Conservation (phyloP, 495 filamentous ascomycete species). For the Lasiosphaeris hirsuta region DNA sequence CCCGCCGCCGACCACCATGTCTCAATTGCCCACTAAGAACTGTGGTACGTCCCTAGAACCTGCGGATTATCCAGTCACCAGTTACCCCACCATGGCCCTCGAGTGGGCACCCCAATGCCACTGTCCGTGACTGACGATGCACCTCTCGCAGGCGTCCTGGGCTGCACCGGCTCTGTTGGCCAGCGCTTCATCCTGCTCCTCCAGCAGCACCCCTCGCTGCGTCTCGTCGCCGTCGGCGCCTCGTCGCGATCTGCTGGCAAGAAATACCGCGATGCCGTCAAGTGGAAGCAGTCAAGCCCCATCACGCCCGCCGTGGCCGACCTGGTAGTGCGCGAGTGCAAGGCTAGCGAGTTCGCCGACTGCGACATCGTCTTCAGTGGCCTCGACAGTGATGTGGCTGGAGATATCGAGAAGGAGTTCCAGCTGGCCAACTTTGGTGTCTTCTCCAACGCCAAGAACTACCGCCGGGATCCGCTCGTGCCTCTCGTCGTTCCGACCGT, state of each 20-base stretch:
- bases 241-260: conserved; percentile 76
- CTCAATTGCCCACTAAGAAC: conserved; percentile 50
- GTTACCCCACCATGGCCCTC: neutral
- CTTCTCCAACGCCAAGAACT: conserved; percentile 90
- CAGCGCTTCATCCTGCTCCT: conserved; percentile 84
- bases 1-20: conserved; percentile 23
- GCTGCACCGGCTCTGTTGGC: conserved; percentile 77
- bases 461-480: conserved; percentile 76
- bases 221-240: conserved; percentile 73
- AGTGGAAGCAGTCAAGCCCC: conserved; percentile 77
- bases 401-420: conserved; percentile 78
- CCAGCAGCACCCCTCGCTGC: conserved; percentile 71
- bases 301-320: conserved; percentile 65
- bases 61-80: neutral
- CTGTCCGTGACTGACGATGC: conserved; percentile 7
- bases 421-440: conserved; percentile 72
- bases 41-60: conserved; percentile 39
- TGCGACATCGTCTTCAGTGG: conserved; percentile 89
- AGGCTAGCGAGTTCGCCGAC: conserved; percentile 67
- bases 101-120: neutral
- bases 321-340: conserved; percentile 72
- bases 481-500: conserved; percentile 83
- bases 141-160: conserved; percentile 55
- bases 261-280: conserved; percentile 76
- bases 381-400: conserved; percentile 79